phyloP scores from a whole-genome alignment of 768 basidiomycete genomes.

The Hygrophorus pudorinus region DNA sequence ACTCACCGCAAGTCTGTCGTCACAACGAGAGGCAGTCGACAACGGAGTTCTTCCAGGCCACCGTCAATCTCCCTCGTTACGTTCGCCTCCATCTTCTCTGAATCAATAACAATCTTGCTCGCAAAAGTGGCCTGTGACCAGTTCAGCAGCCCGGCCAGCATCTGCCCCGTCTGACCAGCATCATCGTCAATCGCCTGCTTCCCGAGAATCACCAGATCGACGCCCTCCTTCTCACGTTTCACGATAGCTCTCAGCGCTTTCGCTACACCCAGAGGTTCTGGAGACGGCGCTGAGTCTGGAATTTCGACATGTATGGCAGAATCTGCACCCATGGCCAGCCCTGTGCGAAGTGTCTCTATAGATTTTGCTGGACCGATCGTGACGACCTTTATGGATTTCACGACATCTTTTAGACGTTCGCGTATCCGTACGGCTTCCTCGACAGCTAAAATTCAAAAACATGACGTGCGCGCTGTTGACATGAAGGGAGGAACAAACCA shows the following conservation, averaged over 20 bases:
- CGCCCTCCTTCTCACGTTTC: conserved; percentile 42
- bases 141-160: conserved; percentile 86
- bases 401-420: conserved; percentile 63
- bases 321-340: conserved; percentile 97
- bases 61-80: conserved; percentile 93
- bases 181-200: conserved; percentile 99
- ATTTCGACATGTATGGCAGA: conserved; percentile 83
- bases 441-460: conserved; percentile 47
- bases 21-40: conserved; percentile 72
- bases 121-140: conserved; percentile 97
- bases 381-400: conserved; percentile 84
- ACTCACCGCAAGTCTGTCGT: conserved; percentile 89
- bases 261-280: conserved; percentile 89
- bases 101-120: conserved; percentile 71
- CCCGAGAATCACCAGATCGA: conserved; percentile 89
- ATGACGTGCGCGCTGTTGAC: background rate
- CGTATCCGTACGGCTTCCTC: conserved; percentile 97
- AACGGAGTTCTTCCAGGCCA: conserved; percentile 75
- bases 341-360: conserved; percentile 85
- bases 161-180: conserved; percentile 90
- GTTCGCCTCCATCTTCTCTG: conserved; percentile 47
- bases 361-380: conserved; percentile 93
- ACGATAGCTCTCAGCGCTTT: conserved; percentile 75
- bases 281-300: conserved; percentile 58
- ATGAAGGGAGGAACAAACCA: conserved; percentile 35